Base-by-base conservation (phyloP, 345 rosid genomes). In the Ailanthus altissimus region DNA sequence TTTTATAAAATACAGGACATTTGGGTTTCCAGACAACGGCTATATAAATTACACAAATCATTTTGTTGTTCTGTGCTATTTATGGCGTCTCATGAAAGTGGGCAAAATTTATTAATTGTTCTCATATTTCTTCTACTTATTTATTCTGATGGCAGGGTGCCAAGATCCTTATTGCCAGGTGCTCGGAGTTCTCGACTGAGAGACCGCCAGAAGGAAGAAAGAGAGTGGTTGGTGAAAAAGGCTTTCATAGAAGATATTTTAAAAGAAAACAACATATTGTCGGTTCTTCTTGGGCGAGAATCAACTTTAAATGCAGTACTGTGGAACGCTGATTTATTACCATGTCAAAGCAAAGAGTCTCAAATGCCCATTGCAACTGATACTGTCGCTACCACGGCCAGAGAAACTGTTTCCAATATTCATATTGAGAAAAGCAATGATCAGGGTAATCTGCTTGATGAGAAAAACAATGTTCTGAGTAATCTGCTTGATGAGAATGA, bases 131-230 rank as follows among this genome's bases (percentile, higher is more conserved):
- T 63, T 77, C 66, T 45, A 43, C 64, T 79, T 59, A 53, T 77
- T 74, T 81, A 57, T 63, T 65, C 67, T 77, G 59, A 75, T 82
- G 67, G 65, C 91, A 97, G 99, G 81, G 96, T 97, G 84, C 99
- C 99, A 66, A 89, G 94, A 78, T 91, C 97, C 80, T 78, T 97
- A 72, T 85, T 97, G 67, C 98, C 97, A 68, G 99, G 99, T 74
- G 96, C 91, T 76, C 97, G 98, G 67, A 90, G 91, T 89, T 97
- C 99, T 80, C 93, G 99, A 42, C 85, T 91, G 67, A 92, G 97
- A 85, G 97, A 94, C 82, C 97, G 98, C 69, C 92, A 81, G 65
- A 92, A 87, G 85, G 98, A 94, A 85, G 97, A 91, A 75, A 88
- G 97, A 78, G 99, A 97, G 87, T 75, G 89, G 75, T 88, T 91